Evolutionary conservation across 371 early-diverging fungal species (phyloP).

Genomic region (Entomophthora muscae): DNA sequence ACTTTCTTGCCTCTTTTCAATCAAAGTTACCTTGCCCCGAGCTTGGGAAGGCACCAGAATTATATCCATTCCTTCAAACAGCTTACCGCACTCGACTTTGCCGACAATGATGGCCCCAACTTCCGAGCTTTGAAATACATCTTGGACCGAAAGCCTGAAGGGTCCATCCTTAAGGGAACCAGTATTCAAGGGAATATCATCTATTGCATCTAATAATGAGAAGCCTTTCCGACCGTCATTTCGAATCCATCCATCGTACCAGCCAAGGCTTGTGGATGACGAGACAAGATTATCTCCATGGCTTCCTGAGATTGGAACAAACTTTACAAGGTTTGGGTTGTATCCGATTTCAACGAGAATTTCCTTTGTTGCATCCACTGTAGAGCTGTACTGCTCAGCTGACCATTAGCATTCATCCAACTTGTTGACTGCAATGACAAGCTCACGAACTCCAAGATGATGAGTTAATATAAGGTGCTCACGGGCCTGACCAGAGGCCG

Average conservation of each 20-base stretch:
- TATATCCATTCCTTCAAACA: slow-evolving; percentile 86
- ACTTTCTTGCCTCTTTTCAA: neutral
- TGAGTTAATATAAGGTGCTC: slow-evolving; percentile 97
- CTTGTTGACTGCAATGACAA: slow-evolving; percentile 98
- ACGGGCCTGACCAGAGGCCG: slow-evolving; percentile 99
- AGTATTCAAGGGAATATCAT: slow-evolving; percentile 76
- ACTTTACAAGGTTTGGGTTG: slow-evolving; percentile 79
- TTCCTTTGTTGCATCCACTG: slow-evolving; percentile 79
- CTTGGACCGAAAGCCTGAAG: slow-evolving; percentile 93
- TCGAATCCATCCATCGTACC: neutral
- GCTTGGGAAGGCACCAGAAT: slow-evolving; percentile 68
- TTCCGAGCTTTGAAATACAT: slow-evolving; percentile 91
- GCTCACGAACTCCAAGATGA: slow-evolving; percentile 94
- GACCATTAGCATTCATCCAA: slow-evolving; percentile 95
- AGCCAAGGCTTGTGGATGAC: neutral
- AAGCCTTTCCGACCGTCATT: slow-evolving; percentile 68
- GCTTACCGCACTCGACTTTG: slow-evolving; percentile 92
- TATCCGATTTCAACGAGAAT: slow-evolving; percentile 93
- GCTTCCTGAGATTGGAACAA: slow-evolving; percentile 97
- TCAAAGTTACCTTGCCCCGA: neutral
- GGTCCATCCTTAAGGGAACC: slow-evolving; percentile 82
- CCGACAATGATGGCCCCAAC: slow-evolving; percentile 87
- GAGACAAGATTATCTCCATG: neutral
- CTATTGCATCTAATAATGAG: slow-evolving; percentile 89
- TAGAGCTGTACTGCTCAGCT: slow-evolving; percentile 87